Evolutionary conservation across 805 yeast genomes (phyloP).

Genomic region (Candida manassasensis): DNA sequence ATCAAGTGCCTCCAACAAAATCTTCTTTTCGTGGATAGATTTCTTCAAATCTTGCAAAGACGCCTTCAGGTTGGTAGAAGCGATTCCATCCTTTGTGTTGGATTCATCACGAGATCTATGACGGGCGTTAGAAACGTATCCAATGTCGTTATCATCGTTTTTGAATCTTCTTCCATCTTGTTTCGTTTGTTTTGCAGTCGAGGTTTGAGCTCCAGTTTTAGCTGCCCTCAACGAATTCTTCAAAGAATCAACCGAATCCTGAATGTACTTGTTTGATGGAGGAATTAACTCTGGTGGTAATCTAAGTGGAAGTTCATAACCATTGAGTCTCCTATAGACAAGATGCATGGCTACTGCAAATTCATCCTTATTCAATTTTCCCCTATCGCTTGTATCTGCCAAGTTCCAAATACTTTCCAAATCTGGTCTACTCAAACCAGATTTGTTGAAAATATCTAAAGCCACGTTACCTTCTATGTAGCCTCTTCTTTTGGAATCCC

Average conservation of each 20-base stretch:
- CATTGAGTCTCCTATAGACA: slow-evolving; percentile 85
- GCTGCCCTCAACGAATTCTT: slow-evolving; percentile 56
- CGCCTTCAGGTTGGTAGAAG: slow-evolving; percentile 27
- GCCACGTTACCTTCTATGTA: slow-evolving; percentile 76
- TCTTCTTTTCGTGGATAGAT: slow-evolving; percentile 65
- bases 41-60: slow-evolving; percentile 56
- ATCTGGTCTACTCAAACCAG: slow-evolving; percentile 82
- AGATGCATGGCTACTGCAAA: slow-evolving; percentile 97
- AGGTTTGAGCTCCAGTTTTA: slow-evolving; percentile 15
- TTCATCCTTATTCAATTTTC: slow-evolving; percentile 81
- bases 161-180: slow-evolving; percentile 43
- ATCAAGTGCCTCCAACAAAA: slow-evolving; percentile 65
- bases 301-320: slow-evolving; percentile 73
- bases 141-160: slow-evolving; percentile 66
- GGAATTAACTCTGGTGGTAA: slow-evolving; percentile 90
- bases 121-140: slow-evolving; percentile 67
- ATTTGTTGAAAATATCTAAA: slow-evolving; percentile 80
- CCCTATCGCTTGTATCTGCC: slow-evolving; percentile 77
- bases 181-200: slow-evolving; percentile 18
- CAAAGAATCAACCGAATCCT: slow-evolving; percentile 64
- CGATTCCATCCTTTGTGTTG: slow-evolving; percentile 9
- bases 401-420: slow-evolving; percentile 89
- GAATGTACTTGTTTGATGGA: slow-evolving; percentile 71
- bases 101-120: slow-evolving; percentile 37
- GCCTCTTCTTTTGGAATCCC: slow-evolving; percentile 71